Evolutionary conservation across 768 basidiomycete species (phyloP).

Genomic region (Dentipellis sp.): DNA sequence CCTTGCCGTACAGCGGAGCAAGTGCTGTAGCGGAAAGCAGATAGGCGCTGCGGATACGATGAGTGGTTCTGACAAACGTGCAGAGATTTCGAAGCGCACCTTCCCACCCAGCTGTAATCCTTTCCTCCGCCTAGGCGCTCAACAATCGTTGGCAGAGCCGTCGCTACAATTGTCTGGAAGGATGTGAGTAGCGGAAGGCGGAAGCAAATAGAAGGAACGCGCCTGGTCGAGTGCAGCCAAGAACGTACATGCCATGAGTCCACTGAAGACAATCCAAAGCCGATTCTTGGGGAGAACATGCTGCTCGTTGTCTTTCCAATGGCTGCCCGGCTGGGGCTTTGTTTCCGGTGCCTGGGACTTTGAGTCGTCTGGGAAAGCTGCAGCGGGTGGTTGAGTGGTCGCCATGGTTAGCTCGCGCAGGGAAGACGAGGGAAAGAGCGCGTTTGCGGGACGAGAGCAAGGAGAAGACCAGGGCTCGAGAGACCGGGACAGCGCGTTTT

Average conservation of each 20-base stretch:
- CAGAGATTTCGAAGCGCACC: conserved; percentile 17
- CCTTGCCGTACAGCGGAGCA: conserved; percentile 69
- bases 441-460: too few species aligned
- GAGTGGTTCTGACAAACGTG: background rate
- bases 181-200: background rate
- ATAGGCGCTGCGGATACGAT: conserved; percentile 44
- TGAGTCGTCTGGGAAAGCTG: too few species aligned
- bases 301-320: conserved; percentile 31
- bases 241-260: conserved; percentile 34
- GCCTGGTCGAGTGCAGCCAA: conserved; percentile 42
- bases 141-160: conserved; percentile 42
- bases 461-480: too few species aligned
- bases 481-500: too few species aligned
- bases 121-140: conserved; percentile 33
- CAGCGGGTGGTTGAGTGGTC: too few species aligned
- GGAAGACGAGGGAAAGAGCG: too few species aligned
- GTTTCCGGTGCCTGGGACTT: background rate
- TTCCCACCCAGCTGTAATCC: conserved; percentile 43
- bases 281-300: conserved; percentile 35
- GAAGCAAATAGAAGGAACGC: background rate
- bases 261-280: conserved; percentile 32
- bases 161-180: conserved; percentile 34
- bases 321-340: conserved; percentile 19
- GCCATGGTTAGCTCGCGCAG: too few species aligned
- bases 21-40: conserved; percentile 59